These are phyloP conservation scores for Penicillium steckii DNA, from an alignment of 495 filamentous ascomycete species.

Conservation along the genomic window DNA sequence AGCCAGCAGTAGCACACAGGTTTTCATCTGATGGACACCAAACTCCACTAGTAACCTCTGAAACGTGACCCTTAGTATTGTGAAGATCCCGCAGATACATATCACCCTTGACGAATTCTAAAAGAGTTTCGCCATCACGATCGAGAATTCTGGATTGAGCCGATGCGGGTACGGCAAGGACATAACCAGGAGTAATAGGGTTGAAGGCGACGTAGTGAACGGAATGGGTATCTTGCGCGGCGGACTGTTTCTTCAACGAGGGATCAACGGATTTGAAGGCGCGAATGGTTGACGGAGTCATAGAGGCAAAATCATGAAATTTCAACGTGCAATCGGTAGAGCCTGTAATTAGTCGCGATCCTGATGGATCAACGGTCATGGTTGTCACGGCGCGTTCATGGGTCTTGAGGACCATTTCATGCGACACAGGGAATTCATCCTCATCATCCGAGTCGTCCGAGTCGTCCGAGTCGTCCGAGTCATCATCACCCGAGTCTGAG, in stretches of 20 bases:
- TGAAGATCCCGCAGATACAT: constrained; percentile 97
- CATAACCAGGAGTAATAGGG: constrained; percentile 70
- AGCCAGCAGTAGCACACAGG: constrained; percentile 82
- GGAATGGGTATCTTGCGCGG: constrained; percentile 77
- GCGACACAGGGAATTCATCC: constrained; percentile 90
- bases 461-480: constrained; percentile 46
- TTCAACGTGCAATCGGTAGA: constrained; percentile 90
- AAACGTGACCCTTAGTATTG: constrained; percentile 93
- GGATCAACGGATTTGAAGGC: constrained; percentile 94
- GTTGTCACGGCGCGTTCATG: constrained; percentile 88
- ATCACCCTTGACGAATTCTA: constrained; percentile 92
- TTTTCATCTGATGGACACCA: constrained; percentile 87
- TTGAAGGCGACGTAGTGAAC: constrained; percentile 87
- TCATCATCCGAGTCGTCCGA: constrained; percentile 69
- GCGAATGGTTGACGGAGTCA: constrained; percentile 90
- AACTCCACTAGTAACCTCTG: constrained; percentile 79
- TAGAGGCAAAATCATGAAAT: constrained; percentile 90
- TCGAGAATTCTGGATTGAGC: constrained; percentile 86
- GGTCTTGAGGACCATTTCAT: constrained; percentile 87
- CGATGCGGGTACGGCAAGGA: constrained; percentile 83
- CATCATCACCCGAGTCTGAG: constrained; percentile 51
- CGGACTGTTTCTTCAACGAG: constrained; percentile 68
- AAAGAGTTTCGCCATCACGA: constrained; percentile 80
- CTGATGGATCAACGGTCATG: constrained; percentile 78
- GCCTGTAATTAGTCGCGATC: constrained; percentile 79